Conservation (phyloP, 805 yeast species). For the Metschnikowia similis region DNA sequence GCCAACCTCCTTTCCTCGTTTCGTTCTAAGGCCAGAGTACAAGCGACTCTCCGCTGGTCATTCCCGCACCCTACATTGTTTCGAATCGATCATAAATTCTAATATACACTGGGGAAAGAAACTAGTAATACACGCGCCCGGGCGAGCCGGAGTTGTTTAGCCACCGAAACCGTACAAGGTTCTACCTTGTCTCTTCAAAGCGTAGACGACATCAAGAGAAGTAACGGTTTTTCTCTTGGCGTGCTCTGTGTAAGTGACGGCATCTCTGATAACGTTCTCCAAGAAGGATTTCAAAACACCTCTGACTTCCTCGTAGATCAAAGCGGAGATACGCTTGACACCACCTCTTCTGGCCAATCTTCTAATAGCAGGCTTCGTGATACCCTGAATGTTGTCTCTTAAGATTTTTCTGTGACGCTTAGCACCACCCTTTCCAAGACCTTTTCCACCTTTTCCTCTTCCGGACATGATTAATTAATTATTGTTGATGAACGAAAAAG, state of each 20-base stretch:
- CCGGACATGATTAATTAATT: slow-evolving; percentile 72
- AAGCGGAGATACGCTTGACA: slow-evolving; percentile 99
- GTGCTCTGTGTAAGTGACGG: slow-evolving; percentile 99
- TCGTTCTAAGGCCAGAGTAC: too few species aligned
- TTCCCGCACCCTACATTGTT: neutral
- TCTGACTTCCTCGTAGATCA: slow-evolving; percentile 98
- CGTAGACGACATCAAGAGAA: slow-evolving; percentile 96
- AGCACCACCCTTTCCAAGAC: slow-evolving; percentile 99
- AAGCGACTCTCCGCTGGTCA: neutral
- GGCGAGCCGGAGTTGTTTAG: slow-evolving; percentile 30
- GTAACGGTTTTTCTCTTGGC: slow-evolving; percentile 99
- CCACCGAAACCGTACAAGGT: slow-evolving; percentile 99
- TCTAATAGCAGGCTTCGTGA: slow-evolving; percentile 99
- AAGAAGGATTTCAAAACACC: slow-evolving; percentile 92
- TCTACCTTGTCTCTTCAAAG: slow-evolving; percentile 99
- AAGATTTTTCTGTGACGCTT: slow-evolving; percentile 99
- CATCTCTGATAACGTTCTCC: slow-evolving; percentile 97
- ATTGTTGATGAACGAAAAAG: slow-evolving; percentile 11
- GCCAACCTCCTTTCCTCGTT: too few species aligned
- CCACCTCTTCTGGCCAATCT: slow-evolving; percentile 99
- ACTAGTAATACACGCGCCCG: slow-evolving; percentile 19
- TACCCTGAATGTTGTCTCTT: slow-evolving; percentile 99
- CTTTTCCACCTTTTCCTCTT: slow-evolving; percentile 99
- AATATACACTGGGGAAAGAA: slow-evolving; percentile 20
- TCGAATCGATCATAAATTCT: slow-evolving; percentile 19